A percentile compares a stretch with the other conserved stretches of the same genome.
These are phyloP conservation scores for Aleurites moluccanus DNA, from an alignment of 441 rosid genomes.

Conservation along the genomic window DNA sequence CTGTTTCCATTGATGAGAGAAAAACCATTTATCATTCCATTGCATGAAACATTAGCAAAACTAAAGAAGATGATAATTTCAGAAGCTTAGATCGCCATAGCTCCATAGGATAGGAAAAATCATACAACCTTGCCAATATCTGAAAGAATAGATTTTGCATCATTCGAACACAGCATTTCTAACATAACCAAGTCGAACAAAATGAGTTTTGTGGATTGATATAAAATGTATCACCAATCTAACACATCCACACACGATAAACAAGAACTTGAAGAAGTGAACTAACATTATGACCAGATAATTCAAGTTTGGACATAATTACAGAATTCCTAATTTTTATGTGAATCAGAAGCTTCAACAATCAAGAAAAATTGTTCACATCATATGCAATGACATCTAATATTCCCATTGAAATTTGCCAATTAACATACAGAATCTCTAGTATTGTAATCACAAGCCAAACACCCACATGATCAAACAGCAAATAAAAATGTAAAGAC, in stretches of 20 bases:
- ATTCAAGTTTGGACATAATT: background rate
- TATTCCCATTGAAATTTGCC: background rate
- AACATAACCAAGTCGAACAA: background rate
- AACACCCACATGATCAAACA: background rate
- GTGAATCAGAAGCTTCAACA: background rate
- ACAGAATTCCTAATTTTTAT: background rate
- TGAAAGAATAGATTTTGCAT: background rate
- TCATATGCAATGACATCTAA: background rate
- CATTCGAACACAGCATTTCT: background rate
- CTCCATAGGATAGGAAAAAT: background rate
- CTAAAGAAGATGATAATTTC: background rate
- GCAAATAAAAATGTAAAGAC: background rate
- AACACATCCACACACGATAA: background rate
- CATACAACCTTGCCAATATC: background rate
- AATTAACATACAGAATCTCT: background rate
- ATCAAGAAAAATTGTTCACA: background rate
- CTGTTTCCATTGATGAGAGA: conserved; percentile 26
- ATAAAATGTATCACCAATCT: background rate
- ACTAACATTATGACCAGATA: background rate
- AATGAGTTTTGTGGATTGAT: background rate
- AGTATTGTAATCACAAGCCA: background rate
- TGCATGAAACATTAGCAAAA: conserved; percentile 5
- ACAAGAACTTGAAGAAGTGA: conserved; percentile 4
- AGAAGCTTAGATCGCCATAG: conserved; percentile 1
- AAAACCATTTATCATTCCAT: conserved; percentile 2